Conservation (phyloP, 2,329 filamentous ascomycete species). For the Aspergillus alliaceus region DNA sequence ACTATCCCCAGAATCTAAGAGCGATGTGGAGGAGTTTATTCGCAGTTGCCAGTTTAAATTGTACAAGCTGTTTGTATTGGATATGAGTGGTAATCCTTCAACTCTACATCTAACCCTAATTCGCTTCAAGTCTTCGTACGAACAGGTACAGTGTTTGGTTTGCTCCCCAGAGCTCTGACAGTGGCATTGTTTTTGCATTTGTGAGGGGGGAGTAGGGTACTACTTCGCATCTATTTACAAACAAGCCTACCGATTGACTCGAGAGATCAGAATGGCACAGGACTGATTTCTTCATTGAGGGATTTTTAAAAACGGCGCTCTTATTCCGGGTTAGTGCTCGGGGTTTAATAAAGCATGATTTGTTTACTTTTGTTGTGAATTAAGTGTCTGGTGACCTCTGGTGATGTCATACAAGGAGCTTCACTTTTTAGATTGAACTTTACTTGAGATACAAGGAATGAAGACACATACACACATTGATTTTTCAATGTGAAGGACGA, state of each 20-base stretch:
- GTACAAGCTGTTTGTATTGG: neutral
- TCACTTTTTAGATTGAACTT: neutral
- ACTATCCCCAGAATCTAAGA: neutral
- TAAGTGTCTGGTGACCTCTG: no score
- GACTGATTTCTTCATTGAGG: no score
- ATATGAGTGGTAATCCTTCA: neutral
- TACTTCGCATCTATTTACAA: neutral
- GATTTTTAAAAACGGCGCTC: no score
- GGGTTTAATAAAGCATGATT: no score
- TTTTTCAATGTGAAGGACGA: neutral
- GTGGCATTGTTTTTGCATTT: neutral
- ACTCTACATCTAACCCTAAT: neutral
- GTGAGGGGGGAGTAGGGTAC: neutral
- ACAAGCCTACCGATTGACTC: no score
- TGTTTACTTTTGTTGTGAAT: no score
- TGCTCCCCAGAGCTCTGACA: neutral
- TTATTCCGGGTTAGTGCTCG: no score
- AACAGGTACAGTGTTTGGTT: neutral
- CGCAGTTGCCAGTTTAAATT: neutral
- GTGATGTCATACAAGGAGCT: conserved; percentile 1
- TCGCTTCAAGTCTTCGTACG: neutral
- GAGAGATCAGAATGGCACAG: no score
- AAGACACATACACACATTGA: neutral
- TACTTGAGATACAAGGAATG: neutral
- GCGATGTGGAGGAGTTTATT: neutral